Percentiles rank a stretch among this genome's conserved stretches.
Evolutionary conservation across 805 yeast species (phyloP).

Genomic region (Candida maesae): DNA sequence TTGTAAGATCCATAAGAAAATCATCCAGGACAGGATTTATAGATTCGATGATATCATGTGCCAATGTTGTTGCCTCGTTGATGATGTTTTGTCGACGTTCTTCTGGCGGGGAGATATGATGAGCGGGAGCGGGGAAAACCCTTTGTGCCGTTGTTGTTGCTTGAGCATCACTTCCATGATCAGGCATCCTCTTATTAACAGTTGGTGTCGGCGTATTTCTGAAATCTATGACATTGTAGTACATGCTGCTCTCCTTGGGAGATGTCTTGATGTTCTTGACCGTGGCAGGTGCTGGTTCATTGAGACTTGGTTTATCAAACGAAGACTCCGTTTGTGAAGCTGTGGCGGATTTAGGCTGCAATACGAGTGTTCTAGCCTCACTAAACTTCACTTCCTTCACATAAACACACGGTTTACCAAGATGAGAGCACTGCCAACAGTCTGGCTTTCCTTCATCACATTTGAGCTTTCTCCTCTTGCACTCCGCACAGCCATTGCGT

Average conservation of each 20-base stretch:
- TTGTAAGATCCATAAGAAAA: constrained; percentile 17
- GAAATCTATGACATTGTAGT: constrained; percentile 14
- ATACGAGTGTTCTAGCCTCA: constrained; percentile 15
- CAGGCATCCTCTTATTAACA: not conserved
- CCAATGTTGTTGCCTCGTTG: constrained; percentile 22
- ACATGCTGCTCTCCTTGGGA: constrained; percentile 2
- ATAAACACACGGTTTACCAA: constrained; percentile 37
- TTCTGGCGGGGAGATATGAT: constrained; percentile 15
- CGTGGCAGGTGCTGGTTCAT: no score
- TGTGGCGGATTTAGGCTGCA: not conserved
- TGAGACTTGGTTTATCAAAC: no score
- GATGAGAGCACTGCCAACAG: constrained; percentile 39
- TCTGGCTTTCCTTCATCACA: constrained; percentile 26
- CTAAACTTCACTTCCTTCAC: constrained; percentile 27
- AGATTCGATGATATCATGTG: constrained; percentile 24
- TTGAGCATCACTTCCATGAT: no score
- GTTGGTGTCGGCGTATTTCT: constrained; percentile 8
- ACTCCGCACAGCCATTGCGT: constrained; percentile 42
- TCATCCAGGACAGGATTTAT: constrained; percentile 19
- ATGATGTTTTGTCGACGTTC: constrained; percentile 17
- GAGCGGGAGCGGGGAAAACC: not conserved
- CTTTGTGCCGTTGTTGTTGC: not conserved
- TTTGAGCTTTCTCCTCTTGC: constrained; percentile 40
- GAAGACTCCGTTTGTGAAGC: no score
- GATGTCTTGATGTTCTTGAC: not conserved